These are phyloP conservation scores for Plasmodium fragile DNA, from an alignment of 169 alveolate species.

Conservation along the genomic window DNA sequence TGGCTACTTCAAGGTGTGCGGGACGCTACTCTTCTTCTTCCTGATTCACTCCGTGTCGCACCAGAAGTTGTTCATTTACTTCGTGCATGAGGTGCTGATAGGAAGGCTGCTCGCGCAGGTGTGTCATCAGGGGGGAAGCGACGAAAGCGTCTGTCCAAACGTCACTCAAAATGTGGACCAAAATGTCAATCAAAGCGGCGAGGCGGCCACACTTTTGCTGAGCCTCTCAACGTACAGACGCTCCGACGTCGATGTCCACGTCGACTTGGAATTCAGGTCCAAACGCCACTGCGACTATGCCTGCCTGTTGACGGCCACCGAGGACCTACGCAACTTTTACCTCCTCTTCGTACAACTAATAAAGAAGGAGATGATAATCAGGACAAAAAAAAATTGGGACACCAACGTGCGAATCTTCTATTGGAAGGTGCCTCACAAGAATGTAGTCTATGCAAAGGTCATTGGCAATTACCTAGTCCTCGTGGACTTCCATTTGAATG, in stretches of 20 bases:
- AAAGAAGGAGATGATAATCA: background rate
- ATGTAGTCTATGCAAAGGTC: constrained; percentile 24
- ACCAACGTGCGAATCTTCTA: background rate
- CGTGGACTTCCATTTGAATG: constrained; percentile 12
- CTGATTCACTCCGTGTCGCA: constrained; percentile 41
- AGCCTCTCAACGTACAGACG: constrained; percentile 21
- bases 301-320: constrained; percentile 10
- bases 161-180: background rate
- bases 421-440: background rate
- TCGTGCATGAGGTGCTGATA: constrained; percentile 8
- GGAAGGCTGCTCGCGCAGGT: background rate
- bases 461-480: constrained; percentile 44
- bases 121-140: no score
- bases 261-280: background rate
- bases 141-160: no score
- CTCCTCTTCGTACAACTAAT: constrained; percentile 19
- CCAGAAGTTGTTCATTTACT: constrained; percentile 34
- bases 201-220: background rate
- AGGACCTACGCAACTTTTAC: background rate
- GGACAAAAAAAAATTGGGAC: background rate
- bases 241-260: background rate
- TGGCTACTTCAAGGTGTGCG: constrained; percentile 25
- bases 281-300: constrained; percentile 1
- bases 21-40: constrained; percentile 13
- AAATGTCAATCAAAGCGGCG: background rate